These are phyloP conservation scores for Cucumis hystrix DNA, from an alignment of 306 rosid genomes.

Conservation along the genomic window DNA sequence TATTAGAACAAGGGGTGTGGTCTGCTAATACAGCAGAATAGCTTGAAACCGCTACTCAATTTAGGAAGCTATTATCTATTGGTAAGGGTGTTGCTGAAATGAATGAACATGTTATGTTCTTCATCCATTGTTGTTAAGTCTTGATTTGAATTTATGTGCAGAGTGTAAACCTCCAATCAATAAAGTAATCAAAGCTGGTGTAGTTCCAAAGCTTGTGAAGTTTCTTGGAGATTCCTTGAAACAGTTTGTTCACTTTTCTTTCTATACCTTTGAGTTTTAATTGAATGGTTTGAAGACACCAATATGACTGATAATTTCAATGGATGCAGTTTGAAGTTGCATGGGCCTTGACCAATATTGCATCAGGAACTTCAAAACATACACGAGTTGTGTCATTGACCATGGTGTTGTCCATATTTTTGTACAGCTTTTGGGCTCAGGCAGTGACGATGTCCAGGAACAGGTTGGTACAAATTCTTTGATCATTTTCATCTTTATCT, in stretches of 20 bases:
- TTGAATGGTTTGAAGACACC: neutral
- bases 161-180: slow-evolving; percentile 64
- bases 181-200: slow-evolving; percentile 66
- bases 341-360: slow-evolving; percentile 55
- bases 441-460: slow-evolving; percentile 46
- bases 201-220: slow-evolving; percentile 53
- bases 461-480: slow-evolving; percentile 27
- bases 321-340: slow-evolving; percentile 61
- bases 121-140: neutral
- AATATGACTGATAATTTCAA: neutral
- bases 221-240: slow-evolving; percentile 25
- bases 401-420: slow-evolving; percentile 54
- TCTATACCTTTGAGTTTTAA: neutral
- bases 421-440: slow-evolving; percentile 46
- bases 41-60: slow-evolving; percentile 52
- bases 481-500: neutral
- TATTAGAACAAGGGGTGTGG: slow-evolving; percentile 43
- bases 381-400: slow-evolving; percentile 43
- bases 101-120: neutral
- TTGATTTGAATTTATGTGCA: slow-evolving; percentile 8
- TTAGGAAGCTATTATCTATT: slow-evolving; percentile 44
- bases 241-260: neutral
- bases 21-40: slow-evolving; percentile 33
- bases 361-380: slow-evolving; percentile 56
- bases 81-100: slow-evolving; percentile 17